phyloP scores from a whole-genome alignment of 2,329 filamentous ascomycete genomes.

The Fusarium tuaranense region DNA sequence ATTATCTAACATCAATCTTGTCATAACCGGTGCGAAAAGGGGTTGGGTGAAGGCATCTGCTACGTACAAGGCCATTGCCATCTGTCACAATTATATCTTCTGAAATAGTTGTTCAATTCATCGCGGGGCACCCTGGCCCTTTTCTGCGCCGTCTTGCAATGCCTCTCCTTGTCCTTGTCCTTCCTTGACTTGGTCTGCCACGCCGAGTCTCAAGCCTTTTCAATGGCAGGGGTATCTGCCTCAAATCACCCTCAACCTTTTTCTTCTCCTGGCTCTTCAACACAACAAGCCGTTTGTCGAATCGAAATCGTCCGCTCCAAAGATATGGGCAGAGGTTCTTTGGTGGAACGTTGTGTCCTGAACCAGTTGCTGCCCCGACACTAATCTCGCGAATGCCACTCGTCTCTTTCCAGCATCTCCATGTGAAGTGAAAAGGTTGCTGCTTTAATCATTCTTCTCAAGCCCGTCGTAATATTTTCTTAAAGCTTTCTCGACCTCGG shows the following conservation, averaged over 20 bases:
- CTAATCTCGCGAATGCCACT: neutral
- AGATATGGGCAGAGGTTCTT: constrained; percentile 1
- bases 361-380: constrained; percentile 6
- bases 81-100: constrained; percentile 6
- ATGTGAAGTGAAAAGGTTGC: constrained; percentile 1
- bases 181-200: constrained; percentile 23
- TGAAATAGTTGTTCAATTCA: constrained; percentile 37
- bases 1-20: neutral
- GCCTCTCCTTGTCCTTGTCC: constrained; percentile 16
- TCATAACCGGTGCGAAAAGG: neutral
- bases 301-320: constrained; percentile 12
- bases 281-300: constrained; percentile 19
- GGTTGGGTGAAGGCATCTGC: neutral
- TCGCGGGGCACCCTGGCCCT: constrained; percentile 12
- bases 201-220: constrained; percentile 33
- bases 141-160: constrained; percentile 14
- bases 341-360: constrained; percentile 7
- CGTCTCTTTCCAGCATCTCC: constrained; percentile 16
- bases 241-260: constrained; percentile 32
- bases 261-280: constrained; percentile 28
- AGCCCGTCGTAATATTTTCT: constrained; percentile 69
- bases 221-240: constrained; percentile 35
- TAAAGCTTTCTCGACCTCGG: constrained; percentile 77
- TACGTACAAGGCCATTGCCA: constrained; percentile 25
- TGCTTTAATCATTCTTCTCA: constrained; percentile 32